A percentile compares a stretch with the other conserved stretches of the same genome.
Evolutionary conservation across 1,284 basidiomycete genomes (phyloP).

Genomic region (Apiotrichum mycotoxinovorans): DNA sequence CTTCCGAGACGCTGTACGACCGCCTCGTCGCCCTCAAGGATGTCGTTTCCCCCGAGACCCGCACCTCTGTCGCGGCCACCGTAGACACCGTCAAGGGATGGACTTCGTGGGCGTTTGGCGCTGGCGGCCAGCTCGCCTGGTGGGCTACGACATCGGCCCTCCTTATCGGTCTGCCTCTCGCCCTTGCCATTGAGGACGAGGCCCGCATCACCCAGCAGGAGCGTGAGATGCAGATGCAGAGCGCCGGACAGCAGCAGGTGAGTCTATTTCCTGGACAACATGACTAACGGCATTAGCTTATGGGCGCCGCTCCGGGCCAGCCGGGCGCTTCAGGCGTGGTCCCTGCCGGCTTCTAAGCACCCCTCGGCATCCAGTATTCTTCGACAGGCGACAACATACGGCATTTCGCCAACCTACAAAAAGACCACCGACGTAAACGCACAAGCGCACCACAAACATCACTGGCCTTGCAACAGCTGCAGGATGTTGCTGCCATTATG

Average conservation of each 20-base stretch:
- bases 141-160: constrained; percentile 89
- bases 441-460: background rate
- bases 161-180: constrained; percentile 87
- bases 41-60: constrained; percentile 87
- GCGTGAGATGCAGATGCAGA: constrained; percentile 88
- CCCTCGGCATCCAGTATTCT: too few relatives aligned
- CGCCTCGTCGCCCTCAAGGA: constrained; percentile 87
- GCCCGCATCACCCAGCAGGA: constrained; percentile 91
- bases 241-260: constrained; percentile 85
- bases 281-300: constrained; percentile 9
- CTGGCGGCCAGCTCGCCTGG: constrained; percentile 86
- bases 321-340: constrained; percentile 6
- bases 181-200: constrained; percentile 91
- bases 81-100: constrained; percentile 62
- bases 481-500: constrained; percentile 9
- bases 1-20: constrained; percentile 75
- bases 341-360: constrained; percentile 23
- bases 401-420: too few relatives aligned
- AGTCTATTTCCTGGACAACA: constrained; percentile 31
- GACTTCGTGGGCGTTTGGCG: constrained; percentile 56
- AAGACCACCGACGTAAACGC: background rate
- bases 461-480: background rate
- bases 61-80: constrained; percentile 66
- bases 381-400: background rate
- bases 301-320: constrained; percentile 15